phyloP scores from a whole-genome alignment of 163 green algal species.

The Scenedesmus sp. region DNA sequence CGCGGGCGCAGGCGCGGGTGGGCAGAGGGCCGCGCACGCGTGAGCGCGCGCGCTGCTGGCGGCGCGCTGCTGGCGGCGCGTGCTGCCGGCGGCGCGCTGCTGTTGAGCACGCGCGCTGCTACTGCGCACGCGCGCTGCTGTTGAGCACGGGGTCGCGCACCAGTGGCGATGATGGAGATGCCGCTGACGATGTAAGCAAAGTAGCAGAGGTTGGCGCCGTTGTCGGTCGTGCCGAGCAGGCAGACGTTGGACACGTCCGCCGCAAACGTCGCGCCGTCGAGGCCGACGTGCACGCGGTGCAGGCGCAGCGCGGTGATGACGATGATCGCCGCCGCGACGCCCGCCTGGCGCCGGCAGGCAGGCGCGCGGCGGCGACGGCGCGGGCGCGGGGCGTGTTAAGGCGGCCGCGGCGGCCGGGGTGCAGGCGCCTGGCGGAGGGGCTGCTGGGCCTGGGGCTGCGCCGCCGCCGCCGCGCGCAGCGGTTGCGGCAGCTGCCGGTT shows the following conservation, averaged over 20 bases:
- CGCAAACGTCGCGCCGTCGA: neutral
- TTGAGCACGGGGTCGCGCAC: no score
- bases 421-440: neutral
- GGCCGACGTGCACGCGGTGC: slow-evolving; percentile 13
- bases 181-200: slow-evolving; percentile 46
- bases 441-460: neutral
- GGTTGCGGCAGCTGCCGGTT: no score
- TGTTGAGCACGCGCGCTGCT: no score
- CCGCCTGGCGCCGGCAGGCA: neutral
- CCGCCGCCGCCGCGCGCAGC: no score
- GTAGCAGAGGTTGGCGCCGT: slow-evolving; percentile 38
- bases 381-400: neutral
- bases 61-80: no score
- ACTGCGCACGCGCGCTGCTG: no score
- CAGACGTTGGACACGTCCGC: slow-evolving; percentile 33
- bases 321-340: slow-evolving; percentile 45
- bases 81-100: no score
- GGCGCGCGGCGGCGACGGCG: neutral
- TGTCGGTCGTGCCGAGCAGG: slow-evolving; percentile 37
- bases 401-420: neutral
- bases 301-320: slow-evolving; percentile 47
- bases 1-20: no score
- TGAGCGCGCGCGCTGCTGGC: no score
- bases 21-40: no score
- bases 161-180: slow-evolving; percentile 44